These are phyloP conservation scores for Trichoderma sp. DNA, from an alignment of 2,329 filamentous ascomycete genomes.

Conservation along the genomic window DNA sequence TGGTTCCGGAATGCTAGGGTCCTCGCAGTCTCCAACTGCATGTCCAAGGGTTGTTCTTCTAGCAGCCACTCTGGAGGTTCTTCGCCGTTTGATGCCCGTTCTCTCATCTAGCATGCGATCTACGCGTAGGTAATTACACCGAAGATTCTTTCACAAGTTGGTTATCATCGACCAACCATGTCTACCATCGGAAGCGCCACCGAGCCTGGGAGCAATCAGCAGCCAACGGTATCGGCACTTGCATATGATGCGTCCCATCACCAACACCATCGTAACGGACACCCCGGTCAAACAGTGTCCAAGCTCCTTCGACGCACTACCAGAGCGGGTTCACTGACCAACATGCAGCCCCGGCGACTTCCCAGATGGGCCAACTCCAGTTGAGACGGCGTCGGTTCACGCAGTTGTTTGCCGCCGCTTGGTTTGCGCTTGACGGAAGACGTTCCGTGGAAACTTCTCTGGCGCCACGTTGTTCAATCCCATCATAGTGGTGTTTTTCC, in stretches of 20 bases:
- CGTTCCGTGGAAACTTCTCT: neutral
- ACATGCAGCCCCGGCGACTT: neutral
- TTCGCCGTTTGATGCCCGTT: neutral
- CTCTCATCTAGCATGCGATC: too few species aligned
- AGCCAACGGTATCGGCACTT: neutral
- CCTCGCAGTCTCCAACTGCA: neutral
- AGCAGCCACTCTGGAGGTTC: neutral
- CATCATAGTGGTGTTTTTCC: neutral
- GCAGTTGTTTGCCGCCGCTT: constrained; percentile 2
- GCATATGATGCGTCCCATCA: neutral
- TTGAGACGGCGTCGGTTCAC: neutral
- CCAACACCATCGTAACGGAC: neutral
- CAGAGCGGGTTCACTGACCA: neutral
- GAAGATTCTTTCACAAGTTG: neutral
- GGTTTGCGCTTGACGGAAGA: neutral
- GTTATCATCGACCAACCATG: too few species aligned
- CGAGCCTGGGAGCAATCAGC: neutral
- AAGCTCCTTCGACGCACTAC: neutral
- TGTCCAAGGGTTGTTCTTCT: neutral
- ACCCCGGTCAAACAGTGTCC: neutral
- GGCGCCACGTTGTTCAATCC: neutral
- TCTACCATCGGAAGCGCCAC: neutral
- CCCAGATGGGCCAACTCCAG: neutral
- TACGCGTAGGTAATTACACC: neutral
- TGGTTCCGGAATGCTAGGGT: neutral